Conservation (phyloP, 805 yeast genomes). For the Candida sithepensis region DNA sequence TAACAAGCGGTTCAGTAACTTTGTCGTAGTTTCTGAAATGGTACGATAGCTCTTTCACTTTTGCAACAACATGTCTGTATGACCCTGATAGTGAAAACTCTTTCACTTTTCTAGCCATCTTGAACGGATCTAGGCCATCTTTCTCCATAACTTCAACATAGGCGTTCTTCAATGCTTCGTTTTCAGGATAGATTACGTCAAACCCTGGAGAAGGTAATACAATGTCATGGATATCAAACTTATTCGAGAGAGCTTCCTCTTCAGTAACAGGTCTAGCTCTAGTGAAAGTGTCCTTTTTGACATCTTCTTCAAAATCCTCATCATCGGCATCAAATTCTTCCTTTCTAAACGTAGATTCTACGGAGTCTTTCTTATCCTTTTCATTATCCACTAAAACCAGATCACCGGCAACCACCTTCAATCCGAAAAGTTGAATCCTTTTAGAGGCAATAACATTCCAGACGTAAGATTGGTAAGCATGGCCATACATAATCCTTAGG, state of each 20-base stretch:
- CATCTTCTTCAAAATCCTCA: constrained; percentile 68
- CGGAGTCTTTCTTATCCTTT: constrained; percentile 11
- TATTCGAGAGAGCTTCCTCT: constrained; percentile 60
- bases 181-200: constrained; percentile 82
- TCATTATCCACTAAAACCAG: constrained; percentile 51
- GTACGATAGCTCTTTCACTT: constrained; percentile 63
- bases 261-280: constrained; percentile 74
- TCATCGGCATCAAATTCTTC: constrained; percentile 35
- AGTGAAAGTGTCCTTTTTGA: constrained; percentile 49
- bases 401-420: constrained; percentile 74
- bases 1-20: constrained; percentile 66
- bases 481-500: constrained; percentile 90
- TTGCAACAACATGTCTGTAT: constrained; percentile 70
- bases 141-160: constrained; percentile 71
- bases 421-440: constrained; percentile 69
- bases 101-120: constrained; percentile 78
- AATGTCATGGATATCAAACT: constrained; percentile 71
- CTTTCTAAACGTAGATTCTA: constrained; percentile 3
- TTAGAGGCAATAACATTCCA: constrained; percentile 88
- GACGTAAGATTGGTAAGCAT: constrained; percentile 93
- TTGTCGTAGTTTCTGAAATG: constrained; percentile 56
- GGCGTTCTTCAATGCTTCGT: constrained; percentile 51
- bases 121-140: constrained; percentile 79
- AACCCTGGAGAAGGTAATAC: constrained; percentile 97
- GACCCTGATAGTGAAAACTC: constrained; percentile 93